These are phyloP conservation scores for Didymella keratinophila DNA, from an alignment of 2,329 filamentous ascomycete species.

Conservation along the genomic window DNA sequence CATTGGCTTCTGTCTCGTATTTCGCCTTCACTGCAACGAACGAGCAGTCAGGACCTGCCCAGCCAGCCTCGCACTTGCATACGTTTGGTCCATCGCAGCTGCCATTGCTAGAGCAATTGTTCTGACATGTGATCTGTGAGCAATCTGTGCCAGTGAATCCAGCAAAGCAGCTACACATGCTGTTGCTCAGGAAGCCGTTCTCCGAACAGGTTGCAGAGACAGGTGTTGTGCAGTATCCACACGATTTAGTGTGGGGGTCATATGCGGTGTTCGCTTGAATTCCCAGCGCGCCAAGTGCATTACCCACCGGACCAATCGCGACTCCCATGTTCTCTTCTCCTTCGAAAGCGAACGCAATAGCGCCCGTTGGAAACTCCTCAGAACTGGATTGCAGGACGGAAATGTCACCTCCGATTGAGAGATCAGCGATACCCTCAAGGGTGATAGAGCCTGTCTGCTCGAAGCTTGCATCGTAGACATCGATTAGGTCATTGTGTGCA, in stretches of 20 bases:
- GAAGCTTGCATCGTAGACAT: conserved; percentile 34
- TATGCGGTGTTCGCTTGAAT: conserved; percentile 33
- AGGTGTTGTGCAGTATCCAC: conserved; percentile 26
- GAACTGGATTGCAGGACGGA: conserved; percentile 34
- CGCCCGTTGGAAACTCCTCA: conserved; percentile 25
- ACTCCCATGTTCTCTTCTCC: conserved; percentile 35
- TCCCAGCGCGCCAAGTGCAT: conserved; percentile 23
- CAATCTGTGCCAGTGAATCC: conserved; percentile 39
- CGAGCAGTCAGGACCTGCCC: conserved; percentile 41
- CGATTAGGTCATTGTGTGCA: conserved; percentile 35
- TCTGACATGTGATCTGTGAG: conserved; percentile 30
- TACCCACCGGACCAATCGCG: conserved; percentile 32
- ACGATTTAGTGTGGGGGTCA: conserved; percentile 27
- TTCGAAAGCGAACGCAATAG: conserved; percentile 40
- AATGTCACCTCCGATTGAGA: conserved; percentile 39
- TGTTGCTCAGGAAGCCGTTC: conserved; percentile 27
- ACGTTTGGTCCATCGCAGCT: conserved; percentile 37
- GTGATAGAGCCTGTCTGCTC: conserved; percentile 26
- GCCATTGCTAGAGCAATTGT: conserved; percentile 39
- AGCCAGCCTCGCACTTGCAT: conserved; percentile 37
- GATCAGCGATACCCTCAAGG: conserved; percentile 34
- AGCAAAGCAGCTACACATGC: conserved; percentile 36
- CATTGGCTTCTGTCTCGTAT: conserved; percentile 45
- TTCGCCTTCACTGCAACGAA: conserved; percentile 41
- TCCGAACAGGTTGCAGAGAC: conserved; percentile 33